phyloP scores from a whole-genome alignment of 2,329 filamentous ascomycete genomes.

The Blumeriella jaapii region DNA sequence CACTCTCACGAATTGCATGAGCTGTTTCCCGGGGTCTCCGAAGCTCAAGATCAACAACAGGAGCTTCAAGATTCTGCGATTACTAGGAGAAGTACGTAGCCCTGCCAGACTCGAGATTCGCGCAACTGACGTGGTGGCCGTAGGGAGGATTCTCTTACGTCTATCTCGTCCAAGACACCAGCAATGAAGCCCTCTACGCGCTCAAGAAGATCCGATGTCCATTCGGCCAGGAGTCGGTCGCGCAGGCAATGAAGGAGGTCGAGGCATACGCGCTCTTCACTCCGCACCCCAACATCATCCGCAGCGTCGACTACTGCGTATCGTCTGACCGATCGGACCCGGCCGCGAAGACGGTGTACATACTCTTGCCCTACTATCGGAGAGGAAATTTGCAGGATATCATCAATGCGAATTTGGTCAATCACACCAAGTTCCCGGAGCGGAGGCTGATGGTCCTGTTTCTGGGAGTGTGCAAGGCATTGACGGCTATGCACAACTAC shows the following conservation, averaged over 20 bases:
- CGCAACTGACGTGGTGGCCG: conserved; percentile 10
- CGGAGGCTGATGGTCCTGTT: conserved; percentile 80
- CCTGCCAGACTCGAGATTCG: conserved; percentile 1
- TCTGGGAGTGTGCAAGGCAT: conserved; percentile 77
- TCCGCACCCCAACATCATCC: conserved; percentile 75
- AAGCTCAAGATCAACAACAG: conserved; percentile 90
- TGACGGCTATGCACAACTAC: conserved; percentile 89
- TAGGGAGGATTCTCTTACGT: conserved; percentile 97
- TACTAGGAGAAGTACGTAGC: conserved; percentile 71
- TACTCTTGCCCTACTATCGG: conserved; percentile 89
- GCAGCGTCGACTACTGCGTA: conserved; percentile 71
- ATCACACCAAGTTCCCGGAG: conserved; percentile 84
- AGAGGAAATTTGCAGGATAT: conserved; percentile 93
- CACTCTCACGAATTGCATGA: conserved; percentile 88
- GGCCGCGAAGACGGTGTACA: conserved; percentile 86
- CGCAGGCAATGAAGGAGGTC: conserved; percentile 90
- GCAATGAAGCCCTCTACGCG: conserved; percentile 73
- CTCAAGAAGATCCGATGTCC: conserved; percentile 99
- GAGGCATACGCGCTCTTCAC: conserved; percentile 90
- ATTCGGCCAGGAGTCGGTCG: conserved; percentile 91
- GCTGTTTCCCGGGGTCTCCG: conserved; percentile 89
- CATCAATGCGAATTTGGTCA: conserved; percentile 97
- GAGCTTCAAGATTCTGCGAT: conserved; percentile 88
- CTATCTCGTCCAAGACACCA: conserved; percentile 90
- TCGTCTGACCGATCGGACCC: conserved; percentile 58